phyloP scores from a whole-genome alignment of 192 early-diverging fungal species.

The Phlyctochytrium planicorne region DNA sequence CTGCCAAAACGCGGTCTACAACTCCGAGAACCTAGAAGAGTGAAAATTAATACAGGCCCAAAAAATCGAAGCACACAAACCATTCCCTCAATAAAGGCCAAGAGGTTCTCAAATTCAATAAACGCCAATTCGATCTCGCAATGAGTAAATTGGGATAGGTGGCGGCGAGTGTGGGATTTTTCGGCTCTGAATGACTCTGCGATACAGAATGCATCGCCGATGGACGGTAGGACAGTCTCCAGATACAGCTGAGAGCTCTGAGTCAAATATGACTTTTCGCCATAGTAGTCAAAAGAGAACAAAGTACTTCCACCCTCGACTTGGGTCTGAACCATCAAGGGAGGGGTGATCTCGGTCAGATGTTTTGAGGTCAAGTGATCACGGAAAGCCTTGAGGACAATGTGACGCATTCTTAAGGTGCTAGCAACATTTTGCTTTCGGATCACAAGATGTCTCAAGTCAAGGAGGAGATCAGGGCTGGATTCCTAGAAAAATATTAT shows the following conservation, averaged over 20 bases:
- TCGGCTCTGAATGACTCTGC: constrained; percentile 98
- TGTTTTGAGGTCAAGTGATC: constrained; percentile 81
- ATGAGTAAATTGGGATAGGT: constrained; percentile 93
- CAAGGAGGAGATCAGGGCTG: constrained; percentile 80
- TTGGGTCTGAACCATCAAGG: constrained; percentile 98
- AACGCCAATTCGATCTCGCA: constrained; percentile 96
- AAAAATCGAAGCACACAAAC: constrained; percentile 64
- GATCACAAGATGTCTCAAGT: constrained; percentile 96
- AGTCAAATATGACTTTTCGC: constrained; percentile 93
- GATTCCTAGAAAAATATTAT: constrained; percentile 55
- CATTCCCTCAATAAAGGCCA: constrained; percentile 87
- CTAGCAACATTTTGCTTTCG: constrained; percentile 87
- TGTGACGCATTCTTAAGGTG: constrained; percentile 81
- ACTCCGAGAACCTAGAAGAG: constrained; percentile 37
- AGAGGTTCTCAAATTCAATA: constrained; percentile 87
- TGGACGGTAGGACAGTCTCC: constrained; percentile 89
- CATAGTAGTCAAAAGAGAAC: constrained; percentile 96
- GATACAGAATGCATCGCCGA: constrained; percentile 96
- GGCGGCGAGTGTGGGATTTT: constrained; percentile 93
- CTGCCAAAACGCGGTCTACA: constrained; percentile 73
- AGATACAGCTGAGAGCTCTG: constrained; percentile 99
- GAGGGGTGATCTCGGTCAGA: constrained; percentile 93
- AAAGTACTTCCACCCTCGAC: constrained; percentile 97
- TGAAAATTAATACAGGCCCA: constrained; percentile 16
- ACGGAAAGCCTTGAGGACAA: constrained; percentile 92